A percentile compares a stretch with the other conserved stretches of the same genome.
These are phyloP conservation scores for Xenosphaeropsis pyriputrescens DNA, from an alignment of 2,329 filamentous ascomycete species.

Conservation along the genomic window DNA sequence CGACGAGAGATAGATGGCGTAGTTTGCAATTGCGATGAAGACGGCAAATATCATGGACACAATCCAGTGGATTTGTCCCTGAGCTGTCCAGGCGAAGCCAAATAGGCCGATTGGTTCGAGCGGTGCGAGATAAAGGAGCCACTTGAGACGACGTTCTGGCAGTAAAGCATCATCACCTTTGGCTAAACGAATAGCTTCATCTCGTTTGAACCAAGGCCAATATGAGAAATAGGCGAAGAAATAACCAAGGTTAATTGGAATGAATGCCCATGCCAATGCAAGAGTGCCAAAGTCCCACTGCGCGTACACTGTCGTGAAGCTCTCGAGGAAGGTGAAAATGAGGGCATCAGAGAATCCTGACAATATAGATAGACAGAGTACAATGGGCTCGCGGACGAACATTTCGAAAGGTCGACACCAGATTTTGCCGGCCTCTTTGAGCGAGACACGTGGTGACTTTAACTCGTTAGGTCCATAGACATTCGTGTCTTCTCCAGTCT, in stretches of 20 bases:
- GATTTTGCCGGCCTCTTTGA: conserved; percentile 36
- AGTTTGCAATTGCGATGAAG: conserved; percentile 60
- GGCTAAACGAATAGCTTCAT: conserved; percentile 31
- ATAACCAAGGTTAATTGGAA: conserved; percentile 54
- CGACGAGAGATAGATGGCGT: conserved; percentile 58
- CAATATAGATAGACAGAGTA: conserved; percentile 53
- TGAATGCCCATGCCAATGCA: conserved; percentile 43
- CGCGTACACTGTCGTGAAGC: conserved; percentile 50
- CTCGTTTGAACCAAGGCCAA: conserved; percentile 38
- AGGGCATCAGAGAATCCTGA: conserved; percentile 61
- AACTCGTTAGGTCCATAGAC: conserved; percentile 64
- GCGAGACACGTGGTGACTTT: conserved; percentile 38
- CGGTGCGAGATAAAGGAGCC: conserved; percentile 46
- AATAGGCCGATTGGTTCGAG: conserved; percentile 52
- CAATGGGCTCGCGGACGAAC: conserved; percentile 63
- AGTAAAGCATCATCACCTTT: conserved; percentile 42
- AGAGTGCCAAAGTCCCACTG: conserved; percentile 50
- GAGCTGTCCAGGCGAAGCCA: conserved; percentile 54
- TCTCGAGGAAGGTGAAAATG: conserved; percentile 68
- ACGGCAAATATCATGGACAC: conserved; percentile 48
- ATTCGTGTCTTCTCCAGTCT: conserved; percentile 35
- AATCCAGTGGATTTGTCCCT: conserved; percentile 54
- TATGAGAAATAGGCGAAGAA: conserved; percentile 44
- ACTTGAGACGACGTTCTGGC: conserved; percentile 53
- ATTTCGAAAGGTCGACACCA: conserved; percentile 56